phyloP scores from a whole-genome alignment of 2,329 filamentous ascomycete species.

The Magnaporthiopsis poae region DNA sequence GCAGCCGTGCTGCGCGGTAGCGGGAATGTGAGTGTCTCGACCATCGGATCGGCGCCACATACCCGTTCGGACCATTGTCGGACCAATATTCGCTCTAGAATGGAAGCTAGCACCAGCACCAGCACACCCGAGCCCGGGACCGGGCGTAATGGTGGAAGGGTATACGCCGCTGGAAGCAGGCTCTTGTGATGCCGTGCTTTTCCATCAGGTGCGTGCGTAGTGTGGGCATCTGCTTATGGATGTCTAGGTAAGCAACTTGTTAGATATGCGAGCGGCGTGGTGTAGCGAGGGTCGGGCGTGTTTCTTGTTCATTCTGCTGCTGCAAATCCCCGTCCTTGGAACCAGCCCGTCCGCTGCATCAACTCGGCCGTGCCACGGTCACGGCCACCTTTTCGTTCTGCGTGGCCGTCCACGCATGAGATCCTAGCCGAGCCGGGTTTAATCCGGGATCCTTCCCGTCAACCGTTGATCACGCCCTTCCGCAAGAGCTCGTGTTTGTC shows the following conservation, averaged over 20 bases:
- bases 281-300: too few relatives aligned
- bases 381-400: background rate
- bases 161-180: background rate
- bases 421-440: background rate
- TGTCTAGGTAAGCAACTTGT: background rate
- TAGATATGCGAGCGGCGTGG: background rate
- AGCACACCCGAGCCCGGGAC: background rate
- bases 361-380: background rate
- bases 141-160: too few relatives aligned
- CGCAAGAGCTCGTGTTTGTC: background rate
- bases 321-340: background rate
- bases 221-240: background rate
- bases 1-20: background rate
- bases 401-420: background rate
- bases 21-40: background rate
- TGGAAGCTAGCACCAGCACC: background rate
- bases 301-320: background rate
- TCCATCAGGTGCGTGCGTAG: background rate
- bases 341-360: background rate
- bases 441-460: background rate
- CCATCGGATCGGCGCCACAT: too few relatives aligned
- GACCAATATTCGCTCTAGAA: background rate
- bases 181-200: background rate
- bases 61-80: too few relatives aligned
- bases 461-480: background rate